Percentiles rank a stretch among this genome's conserved stretches.
These are phyloP conservation scores for Bertia moriformis DNA, from an alignment of 2,329 filamentous ascomycete genomes.

Conservation along the genomic window DNA sequence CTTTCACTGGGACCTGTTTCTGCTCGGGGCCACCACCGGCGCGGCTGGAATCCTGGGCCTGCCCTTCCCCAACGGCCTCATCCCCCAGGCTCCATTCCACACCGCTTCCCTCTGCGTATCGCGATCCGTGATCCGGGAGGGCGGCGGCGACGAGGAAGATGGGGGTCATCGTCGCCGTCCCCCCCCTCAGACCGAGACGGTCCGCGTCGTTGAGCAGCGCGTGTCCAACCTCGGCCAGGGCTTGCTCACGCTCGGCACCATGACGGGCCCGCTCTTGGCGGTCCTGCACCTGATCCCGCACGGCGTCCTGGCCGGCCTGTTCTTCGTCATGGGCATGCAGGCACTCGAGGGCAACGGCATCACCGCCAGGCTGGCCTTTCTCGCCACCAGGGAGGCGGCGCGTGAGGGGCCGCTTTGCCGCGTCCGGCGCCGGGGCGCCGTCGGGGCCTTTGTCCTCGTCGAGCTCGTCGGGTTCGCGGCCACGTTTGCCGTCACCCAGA, in stretches of 20 bases:
- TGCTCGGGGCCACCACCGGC: conserved; percentile 65
- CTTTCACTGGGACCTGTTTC: conserved; percentile 75
- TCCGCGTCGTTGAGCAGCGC: conserved; percentile 63
- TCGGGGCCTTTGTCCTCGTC: conserved; percentile 58
- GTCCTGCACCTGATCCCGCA: conserved; percentile 68
- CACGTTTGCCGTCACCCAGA: conserved; percentile 73
- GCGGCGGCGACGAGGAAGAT: conserved; percentile 36
- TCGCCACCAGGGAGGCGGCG: no score
- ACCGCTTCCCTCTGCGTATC: conserved; percentile 67
- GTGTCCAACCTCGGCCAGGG: conserved; percentile 67
- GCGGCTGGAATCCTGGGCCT: conserved; percentile 63
- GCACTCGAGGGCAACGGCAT: conserved; percentile 66
- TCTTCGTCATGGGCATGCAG: conserved; percentile 75
- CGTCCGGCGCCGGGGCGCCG: conserved; percentile 44
- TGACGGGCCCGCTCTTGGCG: conserved; percentile 59
- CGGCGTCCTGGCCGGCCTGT: conserved; percentile 65
- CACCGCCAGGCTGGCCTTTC: conserved; percentile 59
- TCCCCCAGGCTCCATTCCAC: conserved; percentile 73
- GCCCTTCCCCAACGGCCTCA: conserved; percentile 70
- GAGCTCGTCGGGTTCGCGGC: conserved; percentile 60
- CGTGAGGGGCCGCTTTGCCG: conserved; percentile 38
- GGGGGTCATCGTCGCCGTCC: neutral
- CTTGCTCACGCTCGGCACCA: conserved; percentile 63
- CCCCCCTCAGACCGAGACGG: neutral
- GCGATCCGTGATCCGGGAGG: conserved; percentile 27